phyloP scores from a whole-genome alignment of 2,329 filamentous ascomycete species.

The Drechslerella coelobrocha region DNA sequence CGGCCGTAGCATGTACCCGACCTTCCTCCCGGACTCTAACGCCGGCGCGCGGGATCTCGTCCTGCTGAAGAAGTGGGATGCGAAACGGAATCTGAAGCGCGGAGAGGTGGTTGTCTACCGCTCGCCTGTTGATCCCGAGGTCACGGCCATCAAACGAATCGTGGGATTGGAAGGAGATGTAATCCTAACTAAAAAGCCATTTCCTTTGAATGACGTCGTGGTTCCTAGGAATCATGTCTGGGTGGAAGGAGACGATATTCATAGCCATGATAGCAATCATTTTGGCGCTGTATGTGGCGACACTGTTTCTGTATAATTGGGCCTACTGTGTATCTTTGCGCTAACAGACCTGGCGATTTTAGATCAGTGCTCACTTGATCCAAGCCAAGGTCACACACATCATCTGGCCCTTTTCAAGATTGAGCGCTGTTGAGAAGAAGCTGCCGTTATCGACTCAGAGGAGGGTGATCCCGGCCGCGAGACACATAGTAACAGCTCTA shows the following conservation, averaged over 20 bases:
- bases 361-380: conserved; percentile 63
- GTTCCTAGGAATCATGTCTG: conserved; percentile 88
- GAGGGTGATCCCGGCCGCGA: conserved; percentile 29
- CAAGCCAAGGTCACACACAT: conserved; percentile 76
- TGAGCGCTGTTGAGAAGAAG: conserved; percentile 62
- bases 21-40: conserved; percentile 62
- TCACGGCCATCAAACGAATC: conserved; percentile 79
- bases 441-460: conserved; percentile 18
- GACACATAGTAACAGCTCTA: conserved; percentile 4
- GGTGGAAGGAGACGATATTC: conserved; percentile 84
- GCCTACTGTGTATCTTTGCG: background rate
- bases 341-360: conserved; percentile 65
- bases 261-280: conserved; percentile 80
- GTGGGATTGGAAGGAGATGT: conserved; percentile 67
- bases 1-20: conserved; percentile 77
- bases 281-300: conserved; percentile 72
- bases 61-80: conserved; percentile 67
- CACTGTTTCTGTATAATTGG: background rate
- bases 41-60: conserved; percentile 64
- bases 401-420: conserved; percentile 71
- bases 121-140: conserved; percentile 73
- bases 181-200: conserved; percentile 58
- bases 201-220: conserved; percentile 62
- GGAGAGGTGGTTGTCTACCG: conserved; percentile 76
- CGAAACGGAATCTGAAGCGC: conserved; percentile 67